Conservation (phyloP, 148 eudicot species). For the Chenopodium suecicum region DNA sequence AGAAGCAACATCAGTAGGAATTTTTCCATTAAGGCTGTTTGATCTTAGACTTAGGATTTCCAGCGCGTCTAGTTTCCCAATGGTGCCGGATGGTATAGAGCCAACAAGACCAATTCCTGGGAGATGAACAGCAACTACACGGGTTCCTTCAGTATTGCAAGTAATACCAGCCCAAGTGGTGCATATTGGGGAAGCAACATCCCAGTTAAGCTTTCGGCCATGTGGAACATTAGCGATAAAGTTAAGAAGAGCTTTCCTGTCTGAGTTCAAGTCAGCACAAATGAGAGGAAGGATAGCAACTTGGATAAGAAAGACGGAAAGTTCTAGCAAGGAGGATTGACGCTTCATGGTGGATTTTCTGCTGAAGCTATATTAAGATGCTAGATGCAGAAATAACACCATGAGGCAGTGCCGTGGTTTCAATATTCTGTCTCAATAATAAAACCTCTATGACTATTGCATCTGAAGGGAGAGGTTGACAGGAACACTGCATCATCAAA, state of each 20-base stretch:
- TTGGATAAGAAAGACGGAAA: slow-evolving; percentile 31
- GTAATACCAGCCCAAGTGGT: slow-evolving; percentile 77
- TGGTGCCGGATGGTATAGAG: slow-evolving; percentile 54
- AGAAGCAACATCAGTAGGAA: slow-evolving; percentile 68
- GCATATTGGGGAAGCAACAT: slow-evolving; percentile 45
- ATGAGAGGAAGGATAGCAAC: slow-evolving; percentile 31
- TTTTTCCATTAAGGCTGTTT: slow-evolving; percentile 58
- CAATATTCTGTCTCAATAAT: not conserved
- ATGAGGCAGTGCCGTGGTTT: not conserved
- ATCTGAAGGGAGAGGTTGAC: not conserved
- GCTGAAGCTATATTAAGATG: not conserved
- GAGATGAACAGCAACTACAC: slow-evolving; percentile 65
- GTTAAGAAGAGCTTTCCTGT: slow-evolving; percentile 63
- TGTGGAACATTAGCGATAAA: slow-evolving; percentile 70
- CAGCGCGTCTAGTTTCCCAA: slow-evolving; percentile 81
- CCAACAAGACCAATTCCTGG: slow-evolving; percentile 82
- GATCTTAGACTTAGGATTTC: slow-evolving; percentile 68
- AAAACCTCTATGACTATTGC: not conserved
- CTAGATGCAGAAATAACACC: not conserved
- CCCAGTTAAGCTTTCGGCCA: slow-evolving; percentile 68
- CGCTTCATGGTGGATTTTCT: slow-evolving; percentile 40
- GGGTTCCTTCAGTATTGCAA: slow-evolving; percentile 53
- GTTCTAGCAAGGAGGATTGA: slow-evolving; percentile 21
- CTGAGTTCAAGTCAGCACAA: slow-evolving; percentile 63
- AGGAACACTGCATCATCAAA: slow-evolving; percentile 12